phyloP scores from a whole-genome alignment of 2,329 filamentous ascomycete genomes.

The Diaporthe citrichinensis region DNA sequence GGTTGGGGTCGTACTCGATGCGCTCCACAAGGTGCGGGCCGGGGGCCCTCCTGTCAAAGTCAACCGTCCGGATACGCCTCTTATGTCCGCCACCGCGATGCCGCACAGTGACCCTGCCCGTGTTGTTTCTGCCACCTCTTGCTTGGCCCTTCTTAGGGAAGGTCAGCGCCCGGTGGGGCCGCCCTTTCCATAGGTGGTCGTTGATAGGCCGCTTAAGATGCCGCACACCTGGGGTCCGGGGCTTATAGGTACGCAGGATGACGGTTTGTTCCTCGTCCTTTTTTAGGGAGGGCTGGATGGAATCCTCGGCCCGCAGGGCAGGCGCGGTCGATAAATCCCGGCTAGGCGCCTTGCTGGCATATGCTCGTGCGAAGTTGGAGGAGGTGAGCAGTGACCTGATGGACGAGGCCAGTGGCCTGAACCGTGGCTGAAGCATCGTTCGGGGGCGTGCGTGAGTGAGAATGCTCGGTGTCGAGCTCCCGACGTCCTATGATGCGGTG shows the following conservation, averaged over 20 bases:
- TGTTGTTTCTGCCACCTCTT: constrained; percentile 93
- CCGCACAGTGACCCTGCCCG: constrained; percentile 86
- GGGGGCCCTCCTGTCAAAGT: constrained; percentile 84
- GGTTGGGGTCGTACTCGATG: constrained; percentile 95
- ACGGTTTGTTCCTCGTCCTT: constrained; percentile 54
- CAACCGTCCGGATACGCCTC: constrained; percentile 90
- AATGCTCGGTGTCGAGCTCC: constrained; percentile 38
- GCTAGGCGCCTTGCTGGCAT: constrained; percentile 47
- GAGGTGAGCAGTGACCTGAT: constrained; percentile 42
- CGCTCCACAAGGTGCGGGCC: constrained; percentile 92
- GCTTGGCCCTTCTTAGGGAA: constrained; percentile 92
- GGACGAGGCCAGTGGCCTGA: constrained; percentile 62
- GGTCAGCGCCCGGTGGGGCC: constrained; percentile 85
- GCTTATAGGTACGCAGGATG: constrained; percentile 88
- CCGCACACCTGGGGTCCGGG: constrained; percentile 90
- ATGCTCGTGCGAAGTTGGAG: constrained; percentile 40
- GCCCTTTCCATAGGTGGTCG: constrained; percentile 96
- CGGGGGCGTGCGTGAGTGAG: constrained; percentile 19
- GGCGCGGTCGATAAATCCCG: constrained; percentile 27
- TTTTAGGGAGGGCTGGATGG: constrained; percentile 23
- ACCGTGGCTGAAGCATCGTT: constrained; percentile 76
- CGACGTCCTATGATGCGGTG: constrained; percentile 20
- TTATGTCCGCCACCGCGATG: constrained; percentile 95
- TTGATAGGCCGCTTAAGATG: constrained; percentile 95
- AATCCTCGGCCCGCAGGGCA: constrained; percentile 13